A percentile compares a stretch with the other conserved stretches of the same genome.
Conservation (phyloP, 75 land plant genomes). For the Picea glauca region DNA sequence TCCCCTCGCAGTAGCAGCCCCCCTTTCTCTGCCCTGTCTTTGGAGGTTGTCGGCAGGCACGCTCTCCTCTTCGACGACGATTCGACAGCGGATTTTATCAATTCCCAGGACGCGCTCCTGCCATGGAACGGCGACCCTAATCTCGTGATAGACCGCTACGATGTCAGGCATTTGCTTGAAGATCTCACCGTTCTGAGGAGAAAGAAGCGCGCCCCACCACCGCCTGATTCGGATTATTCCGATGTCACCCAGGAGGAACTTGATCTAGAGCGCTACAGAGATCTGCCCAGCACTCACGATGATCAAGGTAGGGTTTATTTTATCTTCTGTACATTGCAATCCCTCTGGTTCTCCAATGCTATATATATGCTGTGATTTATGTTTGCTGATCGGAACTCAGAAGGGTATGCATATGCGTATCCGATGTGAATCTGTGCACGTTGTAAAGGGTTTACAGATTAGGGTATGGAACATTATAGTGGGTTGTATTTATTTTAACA, state of each 20-base stretch:
- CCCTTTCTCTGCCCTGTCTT: constrained; percentile 13
- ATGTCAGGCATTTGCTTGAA: constrained; percentile 78
- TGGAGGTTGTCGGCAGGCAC: constrained; percentile 62
- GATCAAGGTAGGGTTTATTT: constrained; percentile 6
- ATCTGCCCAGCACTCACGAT: constrained; percentile 26
- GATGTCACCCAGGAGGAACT: constrained; percentile 37
- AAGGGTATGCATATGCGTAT: not conserved
- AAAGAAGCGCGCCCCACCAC: constrained; percentile 18
- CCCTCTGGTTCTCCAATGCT: not conserved
- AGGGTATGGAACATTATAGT: not conserved
- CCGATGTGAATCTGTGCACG: not conserved
- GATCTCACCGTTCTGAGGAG: constrained; percentile 22
- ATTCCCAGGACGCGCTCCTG: constrained; percentile 65
- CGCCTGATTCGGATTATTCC: constrained; percentile 2
- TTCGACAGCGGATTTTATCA: constrained; percentile 62
- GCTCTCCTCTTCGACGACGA: constrained; percentile 91
- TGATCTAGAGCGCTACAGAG: constrained; percentile 66
- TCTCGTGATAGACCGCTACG: constrained; percentile 81
- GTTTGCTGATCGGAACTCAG: not conserved
- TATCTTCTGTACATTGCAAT: not conserved
- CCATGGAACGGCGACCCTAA: constrained; percentile 56
- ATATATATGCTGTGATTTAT: not conserved
- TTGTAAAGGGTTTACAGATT: not conserved
- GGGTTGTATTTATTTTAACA: not conserved
- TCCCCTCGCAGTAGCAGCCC: not conserved